phyloP scores from a whole-genome alignment of 352 stramenopile species.

The Phytophthora hybrid region DNA sequence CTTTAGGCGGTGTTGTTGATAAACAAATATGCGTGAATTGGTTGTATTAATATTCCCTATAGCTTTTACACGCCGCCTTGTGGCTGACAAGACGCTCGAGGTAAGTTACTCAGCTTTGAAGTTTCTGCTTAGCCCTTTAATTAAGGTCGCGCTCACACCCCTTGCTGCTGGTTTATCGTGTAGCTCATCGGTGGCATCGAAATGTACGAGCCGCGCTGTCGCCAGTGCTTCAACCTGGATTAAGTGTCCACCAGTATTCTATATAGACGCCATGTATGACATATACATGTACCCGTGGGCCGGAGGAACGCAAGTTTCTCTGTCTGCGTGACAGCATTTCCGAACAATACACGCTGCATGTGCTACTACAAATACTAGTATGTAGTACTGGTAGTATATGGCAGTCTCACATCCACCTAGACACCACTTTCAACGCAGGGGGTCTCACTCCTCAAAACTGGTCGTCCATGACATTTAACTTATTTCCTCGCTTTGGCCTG shows the following conservation, averaged over 20 bases:
- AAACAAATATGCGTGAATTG: background rate
- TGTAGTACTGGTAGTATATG: no score
- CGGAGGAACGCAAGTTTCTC: background rate
- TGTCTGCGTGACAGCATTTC: background rate
- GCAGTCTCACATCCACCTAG: no score
- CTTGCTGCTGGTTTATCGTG: background rate
- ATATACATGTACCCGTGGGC: constrained; percentile 7
- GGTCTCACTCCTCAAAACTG: background rate
- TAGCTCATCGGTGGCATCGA: constrained; percentile 84
- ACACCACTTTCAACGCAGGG: no score
- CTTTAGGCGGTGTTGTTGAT: background rate
- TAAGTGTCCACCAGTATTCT: constrained; percentile 28
- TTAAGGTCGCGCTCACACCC: background rate
- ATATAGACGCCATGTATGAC: constrained; percentile 27
- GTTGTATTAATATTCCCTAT: background rate
- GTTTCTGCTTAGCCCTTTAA: background rate
- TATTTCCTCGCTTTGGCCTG: background rate
- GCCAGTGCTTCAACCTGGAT: constrained; percentile 69
- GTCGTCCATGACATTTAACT: background rate
- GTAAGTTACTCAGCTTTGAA: constrained; percentile 30
- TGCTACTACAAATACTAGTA: background rate
- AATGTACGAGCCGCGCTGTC: constrained; percentile 83
- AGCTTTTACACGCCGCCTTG: constrained; percentile 82
- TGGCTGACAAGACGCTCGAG: constrained; percentile 75
- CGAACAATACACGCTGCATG: background rate